These are phyloP conservation scores for Annulohypoxylon nitens DNA, from an alignment of 495 filamentous ascomycete species.

Conservation along the genomic window DNA sequence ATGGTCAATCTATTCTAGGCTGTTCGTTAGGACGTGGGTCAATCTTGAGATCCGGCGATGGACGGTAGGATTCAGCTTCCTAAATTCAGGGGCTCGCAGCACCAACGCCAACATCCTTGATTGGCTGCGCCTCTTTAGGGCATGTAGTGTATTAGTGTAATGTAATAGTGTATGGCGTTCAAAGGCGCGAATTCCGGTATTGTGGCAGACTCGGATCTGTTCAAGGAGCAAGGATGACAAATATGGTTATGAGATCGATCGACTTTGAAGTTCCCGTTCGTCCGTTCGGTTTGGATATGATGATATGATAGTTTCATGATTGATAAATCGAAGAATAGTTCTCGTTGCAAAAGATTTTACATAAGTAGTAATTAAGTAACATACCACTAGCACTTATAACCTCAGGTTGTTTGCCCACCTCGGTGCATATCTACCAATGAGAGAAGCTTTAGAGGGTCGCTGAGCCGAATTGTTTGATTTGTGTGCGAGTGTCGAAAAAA, in stretches of 20 bases:
- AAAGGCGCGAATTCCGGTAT: conserved; percentile 1
- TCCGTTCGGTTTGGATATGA: neutral
- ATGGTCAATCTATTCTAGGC: conserved; percentile 32
- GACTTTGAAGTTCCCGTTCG: conserved; percentile 8
- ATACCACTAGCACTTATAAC: neutral
- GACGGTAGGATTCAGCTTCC: conserved; percentile 35
- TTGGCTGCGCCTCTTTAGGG: conserved; percentile 26
- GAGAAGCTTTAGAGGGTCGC: neutral
- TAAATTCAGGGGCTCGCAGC: conserved; percentile 38
- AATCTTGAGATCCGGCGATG: conserved; percentile 39
- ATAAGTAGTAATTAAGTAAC: too few species aligned
- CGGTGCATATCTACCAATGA: neutral
- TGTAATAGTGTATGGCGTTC: neutral
- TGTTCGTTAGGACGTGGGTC: conserved; percentile 24
- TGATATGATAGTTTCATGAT: neutral
- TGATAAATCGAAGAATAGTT: neutral
- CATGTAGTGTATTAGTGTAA: neutral
- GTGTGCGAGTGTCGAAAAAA: too few species aligned
- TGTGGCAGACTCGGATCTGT: conserved; percentile 23
- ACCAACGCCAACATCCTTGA: conserved; percentile 14
- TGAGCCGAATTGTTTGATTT: neutral
- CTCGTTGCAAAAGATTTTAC: neutral
- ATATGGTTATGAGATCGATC: conserved; percentile 22
- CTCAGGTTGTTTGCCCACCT: neutral
- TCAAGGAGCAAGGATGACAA: conserved; percentile 14